These are phyloP conservation scores for Ascoidea rubescens DNA, from an alignment of 805 yeast genomes.

Conservation along the genomic window DNA sequence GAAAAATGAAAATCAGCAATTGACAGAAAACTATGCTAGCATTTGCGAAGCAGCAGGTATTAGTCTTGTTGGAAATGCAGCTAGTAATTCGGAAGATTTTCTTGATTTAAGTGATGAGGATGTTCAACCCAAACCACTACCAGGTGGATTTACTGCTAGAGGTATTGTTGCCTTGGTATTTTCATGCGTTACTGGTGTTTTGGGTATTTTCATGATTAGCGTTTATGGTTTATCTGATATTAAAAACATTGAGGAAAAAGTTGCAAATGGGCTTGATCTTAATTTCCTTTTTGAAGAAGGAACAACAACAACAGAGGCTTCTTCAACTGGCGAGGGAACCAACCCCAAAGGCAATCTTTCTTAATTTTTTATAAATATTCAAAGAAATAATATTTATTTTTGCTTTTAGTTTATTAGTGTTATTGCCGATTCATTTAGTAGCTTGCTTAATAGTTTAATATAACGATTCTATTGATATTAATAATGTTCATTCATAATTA, in stretches of 20 bases:
- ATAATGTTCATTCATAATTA: too few species aligned
- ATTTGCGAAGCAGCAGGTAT: conserved; percentile 48
- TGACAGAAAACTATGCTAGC: conserved; percentile 45
- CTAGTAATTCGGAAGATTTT: conserved; percentile 54
- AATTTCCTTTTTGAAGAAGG: conserved; percentile 27
- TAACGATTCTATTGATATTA: too few species aligned
- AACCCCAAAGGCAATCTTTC: too few species aligned
- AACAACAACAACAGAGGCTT: conserved; percentile 9
- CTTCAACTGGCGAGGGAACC: neutral
- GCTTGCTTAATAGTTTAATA: too few species aligned
- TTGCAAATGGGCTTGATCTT: conserved; percentile 39
- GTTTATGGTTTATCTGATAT: conserved; percentile 81
- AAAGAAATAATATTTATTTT: too few species aligned
- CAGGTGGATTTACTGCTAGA: conserved; percentile 84
- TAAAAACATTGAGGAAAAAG: conserved; percentile 49
- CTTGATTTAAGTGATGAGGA: conserved; percentile 65
- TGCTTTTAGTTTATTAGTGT: too few species aligned
- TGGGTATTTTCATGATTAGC: conserved; percentile 68
- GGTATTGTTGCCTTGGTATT: conserved; percentile 92
- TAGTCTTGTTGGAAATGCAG: conserved; percentile 69
- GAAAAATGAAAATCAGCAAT: conserved; percentile 32
- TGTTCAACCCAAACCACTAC: conserved; percentile 51
- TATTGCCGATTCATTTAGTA: too few species aligned
- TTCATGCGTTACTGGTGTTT: conserved; percentile 72
- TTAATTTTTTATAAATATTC: too few species aligned